Evolutionary conservation across 257 asterid species (phyloP), one percentile per base, ranked within the genome.

Genomic region (Apocynum venetum): DNA sequence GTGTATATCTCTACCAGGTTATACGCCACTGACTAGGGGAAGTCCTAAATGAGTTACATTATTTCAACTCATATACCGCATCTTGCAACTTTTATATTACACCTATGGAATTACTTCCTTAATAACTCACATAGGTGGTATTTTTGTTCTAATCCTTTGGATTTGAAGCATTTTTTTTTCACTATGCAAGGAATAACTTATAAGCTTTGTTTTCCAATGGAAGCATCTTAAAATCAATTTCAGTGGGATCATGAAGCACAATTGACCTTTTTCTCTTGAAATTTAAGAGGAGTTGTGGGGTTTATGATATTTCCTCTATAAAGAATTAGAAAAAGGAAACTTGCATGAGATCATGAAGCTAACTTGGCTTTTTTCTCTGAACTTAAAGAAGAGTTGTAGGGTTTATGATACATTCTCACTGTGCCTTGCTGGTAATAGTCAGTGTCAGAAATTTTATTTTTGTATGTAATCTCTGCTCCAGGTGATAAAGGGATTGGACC

Each of bases 401-500:
- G 31, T 25, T 25, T 25, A 25, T 25, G 31, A 25, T 4, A 7
- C n/a, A n/a, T 52, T 31, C 44, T 20, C 68, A 52, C 12, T 8
- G 3, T 60, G 41, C 49, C 61, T 65, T 51, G 46, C 25, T 65
- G 44, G 48, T 12, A 65, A 4, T 52, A 46, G 13, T 25, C 6
- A 2, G 15, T 65, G 48, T 3, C 9, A 65, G 25, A n/a, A 8
- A 0, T 9, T 10, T 63, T n/a, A 4, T 3, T 19, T 74, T 38
- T 4, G 67, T 38, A 4, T 46, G 11, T 20, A 41, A 40, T 59
- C 65, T 55, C 78, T 51, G 64, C 46, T 76, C 1, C 79, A 93
- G 98, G 92, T 92, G 72, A 91, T 93, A 81, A 92, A 83, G 77
- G 98, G 98, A 81, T 82, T 93, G 86, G 98, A 93, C 80, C 97